These are phyloP conservation scores for Alternaria solani DNA, from an alignment of 2,329 filamentous ascomycete species.

Conservation along the genomic window DNA sequence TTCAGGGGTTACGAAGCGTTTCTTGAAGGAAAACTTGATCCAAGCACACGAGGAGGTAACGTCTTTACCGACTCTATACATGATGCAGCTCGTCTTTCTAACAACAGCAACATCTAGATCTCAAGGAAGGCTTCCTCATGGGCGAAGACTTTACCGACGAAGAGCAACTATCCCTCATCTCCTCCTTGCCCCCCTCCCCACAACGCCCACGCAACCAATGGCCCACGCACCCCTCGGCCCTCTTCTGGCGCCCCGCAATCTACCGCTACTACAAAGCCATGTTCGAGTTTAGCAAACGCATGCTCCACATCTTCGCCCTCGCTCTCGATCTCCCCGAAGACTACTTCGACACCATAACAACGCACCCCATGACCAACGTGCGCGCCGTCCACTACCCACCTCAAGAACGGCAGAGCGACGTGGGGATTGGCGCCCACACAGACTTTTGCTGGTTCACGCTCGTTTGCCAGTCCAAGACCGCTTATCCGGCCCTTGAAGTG, in stretches of 20 bases:
- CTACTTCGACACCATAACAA: constrained; percentile 51
- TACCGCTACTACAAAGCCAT: constrained; percentile 45
- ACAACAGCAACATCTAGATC: constrained; percentile 26
- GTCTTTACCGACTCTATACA: background rate
- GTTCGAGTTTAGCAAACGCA: constrained; percentile 40
- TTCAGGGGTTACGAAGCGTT: constrained; percentile 50
- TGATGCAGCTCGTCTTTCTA: background rate
- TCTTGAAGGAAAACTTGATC: constrained; percentile 48
- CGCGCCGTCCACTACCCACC: constrained; percentile 54
- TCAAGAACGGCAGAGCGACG: constrained; percentile 38
- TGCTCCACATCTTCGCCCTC: constrained; percentile 50
- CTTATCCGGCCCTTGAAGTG: constrained; percentile 49
- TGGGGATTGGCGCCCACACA: constrained; percentile 54
- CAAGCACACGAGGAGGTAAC: constrained; percentile 44
- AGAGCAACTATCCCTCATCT: constrained; percentile 38
- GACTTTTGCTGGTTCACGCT: constrained; percentile 57
- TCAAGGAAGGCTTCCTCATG: constrained; percentile 49
- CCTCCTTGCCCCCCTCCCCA: constrained; percentile 21
- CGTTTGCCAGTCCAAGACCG: constrained; percentile 43
- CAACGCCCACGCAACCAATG: constrained; percentile 41
- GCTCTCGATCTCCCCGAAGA: constrained; percentile 52
- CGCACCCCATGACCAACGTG: constrained; percentile 55
- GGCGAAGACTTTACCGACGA: constrained; percentile 46
- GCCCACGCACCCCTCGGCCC: constrained; percentile 36
- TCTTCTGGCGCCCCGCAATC: constrained; percentile 43